Evolutionary conservation across 164 flowering plant genomes (phyloP).

Genomic region (grape (Vitis vinifera)): DNA sequence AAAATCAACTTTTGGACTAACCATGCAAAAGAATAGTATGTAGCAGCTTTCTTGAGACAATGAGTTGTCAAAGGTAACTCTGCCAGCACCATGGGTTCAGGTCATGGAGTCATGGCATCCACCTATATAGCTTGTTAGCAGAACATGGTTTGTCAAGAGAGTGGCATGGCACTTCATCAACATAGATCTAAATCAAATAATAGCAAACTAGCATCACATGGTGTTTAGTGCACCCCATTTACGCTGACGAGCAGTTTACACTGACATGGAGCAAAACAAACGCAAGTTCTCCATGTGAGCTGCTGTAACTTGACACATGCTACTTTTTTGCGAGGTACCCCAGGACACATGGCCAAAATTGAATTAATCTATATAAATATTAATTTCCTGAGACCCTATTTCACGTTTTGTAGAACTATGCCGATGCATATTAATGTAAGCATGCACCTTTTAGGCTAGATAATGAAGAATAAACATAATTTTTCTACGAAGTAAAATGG

Average conservation of each 20-base stretch:
- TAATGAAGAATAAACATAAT: too few relatives aligned
- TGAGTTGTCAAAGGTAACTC: slow-evolving; percentile 9
- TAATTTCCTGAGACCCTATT: neutral
- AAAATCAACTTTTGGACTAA: slow-evolving; percentile 6
- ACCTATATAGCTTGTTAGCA: slow-evolving; percentile 12
- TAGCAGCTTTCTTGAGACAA: neutral
- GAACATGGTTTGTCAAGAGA: neutral
- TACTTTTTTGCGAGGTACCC: neutral
- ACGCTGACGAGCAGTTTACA: slow-evolving; percentile 5
- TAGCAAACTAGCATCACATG: neutral
- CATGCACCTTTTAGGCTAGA: neutral
- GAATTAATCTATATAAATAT: too few relatives aligned
- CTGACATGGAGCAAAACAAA: slow-evolving; percentile 16
- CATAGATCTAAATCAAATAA: slow-evolving; percentile 6
- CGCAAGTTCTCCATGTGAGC: slow-evolving; percentile 16
- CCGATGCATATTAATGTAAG: neutral
- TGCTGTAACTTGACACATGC: slow-evolving; percentile 9
- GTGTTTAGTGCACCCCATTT: slow-evolving; percentile 16
- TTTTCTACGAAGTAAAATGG: too few relatives aligned
- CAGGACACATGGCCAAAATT: neutral
- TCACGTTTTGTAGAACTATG: neutral
- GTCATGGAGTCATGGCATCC: slow-evolving; percentile 22
- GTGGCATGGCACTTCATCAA: slow-evolving; percentile 4
- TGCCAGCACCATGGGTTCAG: slow-evolving; percentile 10
- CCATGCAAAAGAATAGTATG: neutral